Conservation (phyloP, 495 filamentous ascomycete species). For the Penicillium bialowiezense region DNA sequence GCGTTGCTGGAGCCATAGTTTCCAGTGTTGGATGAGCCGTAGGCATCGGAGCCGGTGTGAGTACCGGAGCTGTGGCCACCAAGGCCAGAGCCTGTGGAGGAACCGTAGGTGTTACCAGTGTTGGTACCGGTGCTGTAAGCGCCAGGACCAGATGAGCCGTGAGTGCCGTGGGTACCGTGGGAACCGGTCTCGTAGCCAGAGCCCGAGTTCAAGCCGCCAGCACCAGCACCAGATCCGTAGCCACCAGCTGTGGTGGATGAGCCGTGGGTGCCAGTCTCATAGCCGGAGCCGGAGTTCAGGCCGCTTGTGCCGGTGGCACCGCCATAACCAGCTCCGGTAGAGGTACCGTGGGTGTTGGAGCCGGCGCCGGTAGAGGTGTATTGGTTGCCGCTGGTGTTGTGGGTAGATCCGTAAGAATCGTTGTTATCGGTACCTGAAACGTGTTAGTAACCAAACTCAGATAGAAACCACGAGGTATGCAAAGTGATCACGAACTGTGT, state of each 20-base stretch:
- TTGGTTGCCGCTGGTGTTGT: not conserved
- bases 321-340: conserved; percentile 15
- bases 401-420: conserved; percentile 8
- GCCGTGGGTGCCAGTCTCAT: not conserved
- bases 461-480: not conserved
- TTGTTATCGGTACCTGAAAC: conserved; percentile 36
- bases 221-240: conserved; percentile 19
- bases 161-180: no score
- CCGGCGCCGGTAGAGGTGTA: conserved; percentile 6
- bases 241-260: conserved; percentile 1
- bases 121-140: conserved; percentile 15
- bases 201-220: conserved; percentile 3
- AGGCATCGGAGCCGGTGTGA: not conserved
- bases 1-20: conserved; percentile 13
- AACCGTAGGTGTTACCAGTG: conserved; percentile 21
- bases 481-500: conserved; percentile 12
- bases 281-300: not conserved
- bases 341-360: not conserved
- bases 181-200: no score
- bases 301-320: not conserved
- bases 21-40: conserved; percentile 12
- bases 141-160: not conserved
- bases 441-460: conserved; percentile 28
- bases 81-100: conserved; percentile 10
- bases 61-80: conserved; percentile 16